Percentiles rank a stretch among this genome's conserved stretches.
These are phyloP conservation scores for Eucalyptus urophylla DNA, from an alignment of 345 rosid species.

Conservation along the genomic window DNA sequence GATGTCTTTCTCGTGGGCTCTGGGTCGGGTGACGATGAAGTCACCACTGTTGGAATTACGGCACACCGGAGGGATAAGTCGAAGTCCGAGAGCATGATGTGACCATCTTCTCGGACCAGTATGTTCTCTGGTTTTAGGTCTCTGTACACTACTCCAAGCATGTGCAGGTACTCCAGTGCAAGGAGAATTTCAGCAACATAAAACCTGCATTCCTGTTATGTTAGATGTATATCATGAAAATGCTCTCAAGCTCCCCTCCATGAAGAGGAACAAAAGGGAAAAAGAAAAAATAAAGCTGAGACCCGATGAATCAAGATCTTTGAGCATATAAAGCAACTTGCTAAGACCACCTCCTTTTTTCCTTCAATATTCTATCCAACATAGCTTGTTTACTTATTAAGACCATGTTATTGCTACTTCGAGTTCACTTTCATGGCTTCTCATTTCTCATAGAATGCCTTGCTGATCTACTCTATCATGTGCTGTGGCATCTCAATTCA, in stretches of 20 bases:
- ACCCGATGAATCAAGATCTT: not conserved
- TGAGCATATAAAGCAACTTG: not conserved
- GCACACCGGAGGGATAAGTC: slow-evolving; percentile 63
- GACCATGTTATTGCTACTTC: not conserved
- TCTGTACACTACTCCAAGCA: slow-evolving; percentile 81
- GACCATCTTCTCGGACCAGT: slow-evolving; percentile 77
- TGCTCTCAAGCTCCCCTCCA: not conserved
- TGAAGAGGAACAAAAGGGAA: not conserved
- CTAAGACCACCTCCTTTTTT: not conserved
- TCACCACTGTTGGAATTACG: slow-evolving; percentile 31
- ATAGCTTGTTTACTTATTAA: not conserved
- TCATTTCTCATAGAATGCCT: not conserved
- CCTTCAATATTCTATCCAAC: not conserved
- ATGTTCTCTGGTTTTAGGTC: slow-evolving; percentile 78
- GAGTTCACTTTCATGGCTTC: not conserved
- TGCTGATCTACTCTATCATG: not conserved
- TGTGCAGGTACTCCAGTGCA: slow-evolving; percentile 69
- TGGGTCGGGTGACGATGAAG: slow-evolving; percentile 26
- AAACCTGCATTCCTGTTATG: slow-evolving; percentile 30
- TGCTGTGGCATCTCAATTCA: not conserved
- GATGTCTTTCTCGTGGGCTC: slow-evolving; percentile 37
- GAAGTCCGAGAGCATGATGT: slow-evolving; percentile 79
- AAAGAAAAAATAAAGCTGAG: not conserved
- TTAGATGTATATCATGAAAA: not conserved
- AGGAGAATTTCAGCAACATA: slow-evolving; percentile 74